Percentiles rank a stretch among this genome's conserved stretches.
Evolutionary conservation across 805 yeast genomes (phyloP).

Genomic region (Starmerella sp.): DNA sequence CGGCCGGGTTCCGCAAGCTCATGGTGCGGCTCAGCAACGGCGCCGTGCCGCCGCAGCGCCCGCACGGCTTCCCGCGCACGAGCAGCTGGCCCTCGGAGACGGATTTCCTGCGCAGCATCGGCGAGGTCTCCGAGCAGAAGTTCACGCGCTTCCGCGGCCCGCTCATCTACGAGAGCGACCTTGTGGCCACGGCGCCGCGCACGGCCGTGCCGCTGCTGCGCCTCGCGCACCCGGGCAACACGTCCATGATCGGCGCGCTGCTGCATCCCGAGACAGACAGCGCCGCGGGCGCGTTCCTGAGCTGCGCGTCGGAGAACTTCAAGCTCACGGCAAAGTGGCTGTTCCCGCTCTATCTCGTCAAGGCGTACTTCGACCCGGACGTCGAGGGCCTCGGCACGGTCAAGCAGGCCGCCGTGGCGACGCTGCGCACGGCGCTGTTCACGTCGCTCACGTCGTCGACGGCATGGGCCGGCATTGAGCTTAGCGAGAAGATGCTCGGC

Average conservation of each 20-base stretch:
- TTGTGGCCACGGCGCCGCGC: conserved; percentile 17
- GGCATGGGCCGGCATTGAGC: conserved; percentile 33
- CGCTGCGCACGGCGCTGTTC: conserved; percentile 24
- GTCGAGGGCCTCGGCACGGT: not conserved
- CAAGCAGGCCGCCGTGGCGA: conserved; percentile 14
- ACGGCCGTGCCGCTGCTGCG: conserved; percentile 21
- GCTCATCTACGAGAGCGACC: conserved; percentile 22
- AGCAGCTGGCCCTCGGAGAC: conserved; percentile 24
- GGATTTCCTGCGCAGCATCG: conserved; percentile 26
- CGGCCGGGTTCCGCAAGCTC: conserved; percentile 26
- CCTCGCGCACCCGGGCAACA: conserved; percentile 28
- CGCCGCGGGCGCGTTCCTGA: conserved; percentile 22
- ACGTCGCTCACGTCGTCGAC: conserved; percentile 27
- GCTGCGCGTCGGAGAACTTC: conserved; percentile 23
- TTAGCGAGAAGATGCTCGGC: conserved; percentile 28
- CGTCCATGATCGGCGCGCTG: conserved; percentile 27
- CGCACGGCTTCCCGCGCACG: conserved; percentile 25
- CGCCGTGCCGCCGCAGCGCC: conserved; percentile 26
- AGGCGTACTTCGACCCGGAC: conserved; percentile 8
- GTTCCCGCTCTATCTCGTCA: conserved; percentile 24
- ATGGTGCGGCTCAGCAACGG: conserved; percentile 26
- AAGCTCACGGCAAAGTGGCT: conserved; percentile 24
- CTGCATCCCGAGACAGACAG: conserved; percentile 26
- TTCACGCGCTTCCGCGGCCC: conserved; percentile 30
- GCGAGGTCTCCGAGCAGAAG: conserved; percentile 24